Conservation (phyloP, 1,284 basidiomycete species). For the Ganoderma multipileum region DNA sequence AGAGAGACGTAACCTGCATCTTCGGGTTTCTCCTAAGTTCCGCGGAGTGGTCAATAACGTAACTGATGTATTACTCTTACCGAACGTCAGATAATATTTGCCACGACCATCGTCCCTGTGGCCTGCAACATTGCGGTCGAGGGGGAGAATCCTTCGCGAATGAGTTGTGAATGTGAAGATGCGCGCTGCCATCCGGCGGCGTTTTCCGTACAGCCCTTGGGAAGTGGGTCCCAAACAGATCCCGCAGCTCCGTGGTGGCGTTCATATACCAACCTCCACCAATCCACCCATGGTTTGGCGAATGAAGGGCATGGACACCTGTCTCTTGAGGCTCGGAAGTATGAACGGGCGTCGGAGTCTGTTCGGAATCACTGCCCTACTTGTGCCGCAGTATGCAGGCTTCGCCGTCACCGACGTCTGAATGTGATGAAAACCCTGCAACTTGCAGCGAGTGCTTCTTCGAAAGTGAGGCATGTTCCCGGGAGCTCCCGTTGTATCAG, state of each 20-base stretch:
- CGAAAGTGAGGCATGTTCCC: neutral
- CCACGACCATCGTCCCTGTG: neutral
- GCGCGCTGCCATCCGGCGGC: neutral
- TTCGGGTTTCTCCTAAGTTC: neutral
- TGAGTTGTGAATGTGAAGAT: neutral
- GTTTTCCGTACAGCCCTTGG: neutral
- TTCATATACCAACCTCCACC: conserved; percentile 6
- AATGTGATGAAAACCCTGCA: conserved; percentile 1
- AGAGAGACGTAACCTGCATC: neutral
- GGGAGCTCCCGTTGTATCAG: neutral
- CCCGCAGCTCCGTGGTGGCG: conserved; percentile 21
- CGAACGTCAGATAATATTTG: neutral
- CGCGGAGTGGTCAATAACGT: neutral
- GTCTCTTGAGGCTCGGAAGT: neutral
- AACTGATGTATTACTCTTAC: neutral
- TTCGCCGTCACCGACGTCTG: neutral
- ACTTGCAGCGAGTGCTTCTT: conserved; percentile 1
- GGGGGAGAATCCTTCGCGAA: neutral
- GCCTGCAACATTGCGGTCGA: neutral
- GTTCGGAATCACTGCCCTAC: neutral
- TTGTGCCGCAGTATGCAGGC: neutral
- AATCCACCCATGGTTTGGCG: neutral
- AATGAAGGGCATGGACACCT: neutral
- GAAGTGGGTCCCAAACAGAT: conserved; percentile 1
- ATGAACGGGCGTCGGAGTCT: neutral